Percentiles rank a stretch among this genome's conserved stretches.
phyloP scores from a whole-genome alignment of 345 rosid species.

The Adansonia digitata region DNA sequence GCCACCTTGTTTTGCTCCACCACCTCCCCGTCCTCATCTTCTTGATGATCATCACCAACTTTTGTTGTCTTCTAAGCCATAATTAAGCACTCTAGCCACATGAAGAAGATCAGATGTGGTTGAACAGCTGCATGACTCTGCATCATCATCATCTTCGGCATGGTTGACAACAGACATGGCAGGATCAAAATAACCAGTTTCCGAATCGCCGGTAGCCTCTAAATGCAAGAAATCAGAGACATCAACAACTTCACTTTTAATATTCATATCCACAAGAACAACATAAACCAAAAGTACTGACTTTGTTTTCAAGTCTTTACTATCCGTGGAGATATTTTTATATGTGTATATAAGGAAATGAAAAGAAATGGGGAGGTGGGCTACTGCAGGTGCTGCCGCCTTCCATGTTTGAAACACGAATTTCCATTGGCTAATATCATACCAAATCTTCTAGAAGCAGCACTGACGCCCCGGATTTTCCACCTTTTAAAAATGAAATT shows the following conservation, averaged over 20 bases:
- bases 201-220: constrained; percentile 76
- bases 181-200: constrained; percentile 26
- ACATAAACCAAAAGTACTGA: background rate
- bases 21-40: constrained; percentile 20
- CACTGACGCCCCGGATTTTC: too few species aligned
- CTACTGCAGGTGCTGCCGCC: too few species aligned
- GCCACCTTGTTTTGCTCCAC: constrained; percentile 26
- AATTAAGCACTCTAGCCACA: background rate
- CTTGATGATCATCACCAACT: constrained; percentile 10
- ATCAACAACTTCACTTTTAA: constrained; percentile 27
- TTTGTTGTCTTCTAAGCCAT: constrained; percentile 1
- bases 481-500: too few species aligned
- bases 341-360: too few species aligned
- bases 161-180: background rate
- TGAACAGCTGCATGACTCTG: constrained; percentile 52
- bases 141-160: constrained; percentile 23
- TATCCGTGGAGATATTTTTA: background rate
- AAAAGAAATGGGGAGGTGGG: too few species aligned
- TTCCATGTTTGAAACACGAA: too few species aligned
- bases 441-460: too few species aligned
- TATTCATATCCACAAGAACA: constrained; percentile 11
- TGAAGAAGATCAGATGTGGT: constrained; percentile 17
- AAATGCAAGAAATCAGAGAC: constrained; percentile 40
- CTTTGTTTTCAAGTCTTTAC: background rate
- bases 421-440: too few species aligned